Conservation (phyloP, 495 filamentous ascomycete genomes). For the Aspergillus funiculosus region DNA sequence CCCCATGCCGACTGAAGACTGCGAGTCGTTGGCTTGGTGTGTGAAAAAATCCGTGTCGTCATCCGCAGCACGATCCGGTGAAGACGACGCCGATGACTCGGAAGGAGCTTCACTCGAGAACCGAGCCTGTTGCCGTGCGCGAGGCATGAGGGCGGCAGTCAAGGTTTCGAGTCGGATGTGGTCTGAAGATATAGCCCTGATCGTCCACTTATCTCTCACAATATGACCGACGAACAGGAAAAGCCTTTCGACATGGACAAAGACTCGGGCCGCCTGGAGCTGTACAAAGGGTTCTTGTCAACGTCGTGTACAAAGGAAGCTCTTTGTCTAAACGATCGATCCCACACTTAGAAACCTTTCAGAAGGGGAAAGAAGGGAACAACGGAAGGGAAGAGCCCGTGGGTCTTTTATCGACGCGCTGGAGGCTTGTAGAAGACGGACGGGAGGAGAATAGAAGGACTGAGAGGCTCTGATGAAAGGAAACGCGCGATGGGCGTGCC, state of each 20-base stretch:
- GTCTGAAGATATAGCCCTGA: constrained; percentile 1
- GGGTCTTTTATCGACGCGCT: no score
- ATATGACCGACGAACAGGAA: constrained; percentile 6
- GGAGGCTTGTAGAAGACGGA: neutral
- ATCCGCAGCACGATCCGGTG: constrained; percentile 73
- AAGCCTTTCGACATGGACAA: constrained; percentile 10
- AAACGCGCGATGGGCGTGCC: constrained; percentile 19
- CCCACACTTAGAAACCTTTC: no score
- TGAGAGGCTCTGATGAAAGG: constrained; percentile 10
- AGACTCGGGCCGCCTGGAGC: no score
- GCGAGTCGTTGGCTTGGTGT: constrained; percentile 76
- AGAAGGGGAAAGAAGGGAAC: neutral
- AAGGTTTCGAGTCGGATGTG: neutral
- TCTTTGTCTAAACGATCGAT: neutral
- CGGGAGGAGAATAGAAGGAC: neutral
- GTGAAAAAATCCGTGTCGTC: constrained; percentile 93
- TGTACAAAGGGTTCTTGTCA: no score
- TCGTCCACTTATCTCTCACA: constrained; percentile 5
- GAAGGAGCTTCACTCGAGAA: constrained; percentile 45
- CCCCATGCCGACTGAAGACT: constrained; percentile 78
- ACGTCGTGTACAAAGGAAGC: no score
- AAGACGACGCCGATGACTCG: constrained; percentile 72
- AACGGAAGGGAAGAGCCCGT: neutral
- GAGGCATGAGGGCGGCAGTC: constrained; percentile 30
- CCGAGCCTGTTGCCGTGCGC: constrained; percentile 35